Evolutionary conservation across 2,329 filamentous ascomycete genomes (phyloP).

Genomic region (Pseudovirgaria hyperparasitica): DNA sequence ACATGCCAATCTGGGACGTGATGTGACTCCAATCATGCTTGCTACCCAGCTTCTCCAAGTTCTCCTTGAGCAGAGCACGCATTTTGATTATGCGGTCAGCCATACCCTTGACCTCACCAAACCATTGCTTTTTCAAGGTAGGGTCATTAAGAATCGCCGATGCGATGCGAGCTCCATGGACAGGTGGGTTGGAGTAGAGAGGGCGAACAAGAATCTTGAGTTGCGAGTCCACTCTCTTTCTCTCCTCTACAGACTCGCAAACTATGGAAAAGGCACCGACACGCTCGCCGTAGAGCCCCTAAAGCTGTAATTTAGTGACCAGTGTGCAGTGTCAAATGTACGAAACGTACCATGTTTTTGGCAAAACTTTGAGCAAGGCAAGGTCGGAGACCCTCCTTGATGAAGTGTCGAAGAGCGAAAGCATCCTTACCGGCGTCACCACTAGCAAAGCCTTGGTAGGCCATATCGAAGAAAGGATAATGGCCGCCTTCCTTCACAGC

Average conservation of each 20-base stretch:
- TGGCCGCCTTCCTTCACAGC: slow-evolving; percentile 77
- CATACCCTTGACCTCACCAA: slow-evolving; percentile 95
- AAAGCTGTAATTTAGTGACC: slow-evolving; percentile 6
- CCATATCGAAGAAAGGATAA: slow-evolving; percentile 98
- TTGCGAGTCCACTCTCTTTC: slow-evolving; percentile 92
- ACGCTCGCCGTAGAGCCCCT: slow-evolving; percentile 97
- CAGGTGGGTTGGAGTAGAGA: slow-evolving; percentile 94
- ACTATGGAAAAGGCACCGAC: slow-evolving; percentile 94
- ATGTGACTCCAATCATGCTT: slow-evolving; percentile 99
- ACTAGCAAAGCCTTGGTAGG: slow-evolving; percentile 95
- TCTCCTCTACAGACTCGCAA: slow-evolving; percentile 73
- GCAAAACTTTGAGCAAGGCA: slow-evolving; percentile 88
- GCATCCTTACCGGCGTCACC: slow-evolving; percentile 87
- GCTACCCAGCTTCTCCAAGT: slow-evolving; percentile 88
- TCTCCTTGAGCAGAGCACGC: slow-evolving; percentile 85
- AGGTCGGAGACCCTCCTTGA: slow-evolving; percentile 81
- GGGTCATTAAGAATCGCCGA: slow-evolving; percentile 81
- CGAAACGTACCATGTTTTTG: slow-evolving; percentile 79
- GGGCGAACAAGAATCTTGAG: slow-evolving; percentile 97
- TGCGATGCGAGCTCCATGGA: slow-evolving; percentile 92
- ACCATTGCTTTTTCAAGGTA: slow-evolving; percentile 82
- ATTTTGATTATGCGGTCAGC: slow-evolving; percentile 98
- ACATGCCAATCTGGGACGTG: slow-evolving; percentile 95
- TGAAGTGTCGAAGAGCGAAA: slow-evolving; percentile 85
- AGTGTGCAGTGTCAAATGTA: not conserved